phyloP scores from a whole-genome alignment of 2,329 filamentous ascomycete genomes.

The Sporothrix protearum region DNA sequence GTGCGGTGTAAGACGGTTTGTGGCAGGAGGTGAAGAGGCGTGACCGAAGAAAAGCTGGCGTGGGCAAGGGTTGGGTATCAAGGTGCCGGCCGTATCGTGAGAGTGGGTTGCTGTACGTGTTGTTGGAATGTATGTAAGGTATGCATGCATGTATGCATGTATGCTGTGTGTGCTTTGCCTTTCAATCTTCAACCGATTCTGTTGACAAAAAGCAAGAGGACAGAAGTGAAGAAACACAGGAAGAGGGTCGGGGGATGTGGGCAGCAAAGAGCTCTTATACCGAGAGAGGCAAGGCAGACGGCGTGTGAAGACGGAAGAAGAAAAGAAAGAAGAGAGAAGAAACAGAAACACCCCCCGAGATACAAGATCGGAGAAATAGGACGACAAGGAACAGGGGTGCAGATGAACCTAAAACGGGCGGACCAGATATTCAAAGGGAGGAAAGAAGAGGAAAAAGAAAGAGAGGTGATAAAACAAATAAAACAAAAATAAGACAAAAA shows the following conservation, averaged over 20 bases:
- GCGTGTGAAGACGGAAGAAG: not conserved
- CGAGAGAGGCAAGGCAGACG: not conserved
- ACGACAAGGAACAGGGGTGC: constrained; percentile 8
- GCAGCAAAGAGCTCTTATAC: not conserved
- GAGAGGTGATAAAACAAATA: not conserved
- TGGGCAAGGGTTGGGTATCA: not conserved
- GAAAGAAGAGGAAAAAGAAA: not conserved
- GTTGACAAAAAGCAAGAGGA: not conserved
- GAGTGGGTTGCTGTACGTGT: not conserved
- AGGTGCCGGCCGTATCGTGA: not conserved
- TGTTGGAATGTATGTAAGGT: too few relatives aligned
- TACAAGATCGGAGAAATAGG: not conserved
- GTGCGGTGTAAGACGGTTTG: not conserved
- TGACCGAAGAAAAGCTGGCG: too few relatives aligned
- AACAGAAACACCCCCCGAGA: not conserved
- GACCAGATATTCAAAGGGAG: not conserved
- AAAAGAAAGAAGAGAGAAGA: not conserved
- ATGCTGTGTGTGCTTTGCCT: not conserved
- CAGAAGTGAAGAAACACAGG: not conserved
- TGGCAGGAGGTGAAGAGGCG: not conserved
- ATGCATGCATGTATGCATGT: not conserved
- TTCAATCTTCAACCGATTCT: too few relatives aligned
- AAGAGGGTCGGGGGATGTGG: not conserved
- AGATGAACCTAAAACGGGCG: not conserved
- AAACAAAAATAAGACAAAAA: not conserved